A percentile compares a stretch with the other conserved stretches of the same genome.
Evolutionary conservation across 2,329 filamentous ascomycete species (phyloP).

Genomic region (Epichloe sylvatica): DNA sequence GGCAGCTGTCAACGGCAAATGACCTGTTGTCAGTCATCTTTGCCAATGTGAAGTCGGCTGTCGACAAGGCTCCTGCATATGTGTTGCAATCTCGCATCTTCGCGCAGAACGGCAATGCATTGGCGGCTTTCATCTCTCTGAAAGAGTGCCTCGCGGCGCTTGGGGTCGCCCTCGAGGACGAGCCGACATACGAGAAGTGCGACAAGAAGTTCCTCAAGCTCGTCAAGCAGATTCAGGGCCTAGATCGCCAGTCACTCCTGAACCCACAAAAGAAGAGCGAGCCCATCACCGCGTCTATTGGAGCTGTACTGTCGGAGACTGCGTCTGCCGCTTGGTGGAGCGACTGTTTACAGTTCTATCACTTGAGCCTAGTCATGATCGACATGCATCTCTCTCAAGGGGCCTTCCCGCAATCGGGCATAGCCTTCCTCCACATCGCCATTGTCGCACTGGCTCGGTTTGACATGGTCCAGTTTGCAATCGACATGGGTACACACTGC

Average conservation of each 20-base stretch:
- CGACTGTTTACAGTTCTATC: slow-evolving; percentile 57
- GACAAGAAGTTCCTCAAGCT: slow-evolving; percentile 58
- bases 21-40: slow-evolving; percentile 58
- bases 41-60: slow-evolving; percentile 50
- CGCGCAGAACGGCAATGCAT: slow-evolving; percentile 58
- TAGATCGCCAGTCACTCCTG: slow-evolving; percentile 35
- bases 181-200: slow-evolving; percentile 61
- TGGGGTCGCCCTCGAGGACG: slow-evolving; percentile 49
- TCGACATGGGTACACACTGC: slow-evolving; percentile 48
- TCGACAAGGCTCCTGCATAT: slow-evolving; percentile 74
- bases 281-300: slow-evolving; percentile 45
- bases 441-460: slow-evolving; percentile 56
- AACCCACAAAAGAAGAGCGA: slow-evolving; percentile 31
- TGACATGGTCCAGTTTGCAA: slow-evolving; percentile 53
- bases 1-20: slow-evolving; percentile 53
- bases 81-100: slow-evolving; percentile 70
- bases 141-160: slow-evolving; percentile 58
- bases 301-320: slow-evolving; percentile 57
- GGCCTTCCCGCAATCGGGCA: slow-evolving; percentile 53
- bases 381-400: slow-evolving; percentile 50
- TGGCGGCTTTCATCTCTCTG: slow-evolving; percentile 53
- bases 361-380: slow-evolving; percentile 53
- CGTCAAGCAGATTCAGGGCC: slow-evolving; percentile 43
- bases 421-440: slow-evolving; percentile 53
- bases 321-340: slow-evolving; percentile 61